A percentile compares a stretch with the other conserved stretches of the same genome.
Conservation (phyloP, 495 filamentous ascomycete genomes). For the Penicillium mononematosum region DNA sequence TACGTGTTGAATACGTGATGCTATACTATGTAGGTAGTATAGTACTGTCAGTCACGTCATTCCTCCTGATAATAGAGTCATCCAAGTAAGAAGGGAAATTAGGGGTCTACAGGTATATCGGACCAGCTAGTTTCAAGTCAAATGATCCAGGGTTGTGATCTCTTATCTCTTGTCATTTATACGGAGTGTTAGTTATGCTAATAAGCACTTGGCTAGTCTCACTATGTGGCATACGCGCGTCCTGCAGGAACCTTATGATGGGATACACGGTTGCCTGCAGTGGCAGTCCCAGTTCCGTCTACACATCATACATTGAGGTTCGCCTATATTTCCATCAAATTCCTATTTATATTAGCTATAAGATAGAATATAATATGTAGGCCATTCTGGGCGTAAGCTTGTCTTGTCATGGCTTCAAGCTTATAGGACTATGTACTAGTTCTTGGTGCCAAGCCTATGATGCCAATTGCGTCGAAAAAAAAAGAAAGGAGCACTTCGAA, state of each 20-base stretch:
- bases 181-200: too few relatives aligned
- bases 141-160: too few relatives aligned
- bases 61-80: too few relatives aligned
- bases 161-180: too few relatives aligned
- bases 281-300: background rate
- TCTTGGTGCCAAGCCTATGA: conserved; percentile 10
- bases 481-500: background rate
- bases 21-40: too few relatives aligned
- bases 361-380: background rate
- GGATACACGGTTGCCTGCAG: conserved; percentile 9
- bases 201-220: conserved; percentile 2
- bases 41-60: too few relatives aligned
- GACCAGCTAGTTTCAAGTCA: too few relatives aligned
- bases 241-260: conserved; percentile 18
- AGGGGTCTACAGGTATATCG: too few relatives aligned
- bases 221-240: conserved; percentile 22
- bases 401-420: background rate
- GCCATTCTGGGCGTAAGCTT: background rate
- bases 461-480: conserved; percentile 18
- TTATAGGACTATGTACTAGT: background rate
- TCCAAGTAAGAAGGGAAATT: too few relatives aligned
- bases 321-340: background rate
- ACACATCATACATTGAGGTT: background rate
- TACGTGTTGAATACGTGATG: too few relatives aligned
- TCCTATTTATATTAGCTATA: background rate